Evolutionary conservation across 148 eudicot species (phyloP).

Genomic region (Persicaria tinctoria): DNA sequence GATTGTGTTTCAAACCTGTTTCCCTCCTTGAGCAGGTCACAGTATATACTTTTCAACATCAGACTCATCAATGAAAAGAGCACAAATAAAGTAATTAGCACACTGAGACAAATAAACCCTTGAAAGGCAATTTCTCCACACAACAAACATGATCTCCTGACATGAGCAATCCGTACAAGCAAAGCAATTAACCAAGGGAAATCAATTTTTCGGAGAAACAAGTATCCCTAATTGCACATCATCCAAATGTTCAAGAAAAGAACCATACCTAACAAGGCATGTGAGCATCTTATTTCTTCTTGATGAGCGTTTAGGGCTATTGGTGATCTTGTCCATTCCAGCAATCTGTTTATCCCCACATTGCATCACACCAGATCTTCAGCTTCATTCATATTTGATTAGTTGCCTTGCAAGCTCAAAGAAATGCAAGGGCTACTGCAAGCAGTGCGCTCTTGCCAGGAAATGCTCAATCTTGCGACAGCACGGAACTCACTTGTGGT

Average conservation of each 20-base stretch:
- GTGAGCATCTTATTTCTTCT: neutral
- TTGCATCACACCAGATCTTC: neutral
- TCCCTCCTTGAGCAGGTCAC: neutral
- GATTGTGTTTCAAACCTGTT: neutral
- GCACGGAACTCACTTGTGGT: constrained; percentile 20
- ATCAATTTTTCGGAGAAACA: neutral
- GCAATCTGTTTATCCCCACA: neutral
- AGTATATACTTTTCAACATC: neutral
- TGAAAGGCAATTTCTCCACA: neutral
- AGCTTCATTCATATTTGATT: neutral
- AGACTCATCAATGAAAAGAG: neutral
- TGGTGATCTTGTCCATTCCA: neutral
- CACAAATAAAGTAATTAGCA: too few species aligned
- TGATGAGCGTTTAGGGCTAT: neutral
- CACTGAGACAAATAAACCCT: too few species aligned
- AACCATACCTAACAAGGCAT: constrained; percentile 6
- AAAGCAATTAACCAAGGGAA: constrained; percentile 1
- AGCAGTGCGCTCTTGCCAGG: constrained; percentile 40
- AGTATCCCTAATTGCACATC: neutral
- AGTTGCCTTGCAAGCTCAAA: neutral
- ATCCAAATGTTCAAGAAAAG: constrained; percentile 6
- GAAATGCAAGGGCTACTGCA: constrained; percentile 55
- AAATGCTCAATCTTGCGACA: constrained; percentile 32
- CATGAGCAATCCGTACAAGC: neutral
- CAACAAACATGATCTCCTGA: neutral